Evolutionary conservation across 2,329 filamentous ascomycete genomes (phyloP).

Genomic region (Nemania sp.): DNA sequence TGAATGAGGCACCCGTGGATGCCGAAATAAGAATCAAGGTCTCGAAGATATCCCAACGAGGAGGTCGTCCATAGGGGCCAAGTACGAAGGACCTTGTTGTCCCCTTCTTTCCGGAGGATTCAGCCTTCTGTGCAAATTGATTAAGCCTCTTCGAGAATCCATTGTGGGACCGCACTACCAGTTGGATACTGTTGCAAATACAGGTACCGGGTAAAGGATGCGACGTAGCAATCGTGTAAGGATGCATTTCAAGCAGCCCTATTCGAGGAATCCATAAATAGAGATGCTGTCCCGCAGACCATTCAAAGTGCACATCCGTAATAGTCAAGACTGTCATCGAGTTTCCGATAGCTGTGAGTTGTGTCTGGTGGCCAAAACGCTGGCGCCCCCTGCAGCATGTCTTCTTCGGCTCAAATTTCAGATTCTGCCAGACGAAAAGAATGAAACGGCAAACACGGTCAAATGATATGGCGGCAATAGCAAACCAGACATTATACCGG

Average conservation of each 20-base stretch:
- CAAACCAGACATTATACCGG: slow-evolving; percentile 73
- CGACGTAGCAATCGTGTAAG: slow-evolving; percentile 71
- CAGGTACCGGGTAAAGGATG: slow-evolving; percentile 63
- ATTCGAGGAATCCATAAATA: slow-evolving; percentile 71
- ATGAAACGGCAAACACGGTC: slow-evolving; percentile 68
- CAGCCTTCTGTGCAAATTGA: slow-evolving; percentile 56
- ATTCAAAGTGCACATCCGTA: slow-evolving; percentile 69
- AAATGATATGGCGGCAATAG: slow-evolving; percentile 70
- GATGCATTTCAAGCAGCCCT: slow-evolving; percentile 67
- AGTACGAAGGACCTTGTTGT: slow-evolving; percentile 62
- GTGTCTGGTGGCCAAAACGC: slow-evolving; percentile 65
- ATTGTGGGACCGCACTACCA: slow-evolving; percentile 66
- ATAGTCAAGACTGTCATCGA: slow-evolving; percentile 69
- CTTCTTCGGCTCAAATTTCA: slow-evolving; percentile 56
- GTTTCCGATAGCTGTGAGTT: slow-evolving; percentile 61
- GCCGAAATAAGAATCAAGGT: slow-evolving; percentile 70
- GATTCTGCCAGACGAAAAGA: slow-evolving; percentile 65
- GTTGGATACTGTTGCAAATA: slow-evolving; percentile 69
- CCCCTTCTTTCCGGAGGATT: slow-evolving; percentile 47
- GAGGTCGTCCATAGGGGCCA: slow-evolving; percentile 68
- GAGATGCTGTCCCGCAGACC: slow-evolving; percentile 70
- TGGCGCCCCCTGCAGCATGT: slow-evolving; percentile 61
- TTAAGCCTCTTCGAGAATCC: slow-evolving; percentile 70
- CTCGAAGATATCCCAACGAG: slow-evolving; percentile 69
- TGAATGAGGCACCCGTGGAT: slow-evolving; percentile 73